Conservation (phyloP, 768 basidiomycete species). For the Phaeotremella fagi region DNA sequence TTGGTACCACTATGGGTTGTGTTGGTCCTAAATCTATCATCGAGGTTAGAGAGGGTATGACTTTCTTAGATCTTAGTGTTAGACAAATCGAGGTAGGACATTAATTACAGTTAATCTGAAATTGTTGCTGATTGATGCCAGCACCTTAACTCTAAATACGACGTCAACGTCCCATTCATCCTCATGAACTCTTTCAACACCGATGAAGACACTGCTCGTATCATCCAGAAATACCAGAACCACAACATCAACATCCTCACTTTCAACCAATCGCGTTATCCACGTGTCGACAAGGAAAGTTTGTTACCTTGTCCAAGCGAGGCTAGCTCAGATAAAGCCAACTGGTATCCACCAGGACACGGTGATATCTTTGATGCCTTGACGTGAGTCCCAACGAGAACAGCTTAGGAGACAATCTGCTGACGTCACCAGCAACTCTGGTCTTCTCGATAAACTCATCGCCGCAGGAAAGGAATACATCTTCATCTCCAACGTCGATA, state of each 20-base stretch:
- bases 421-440: conserved; percentile 59
- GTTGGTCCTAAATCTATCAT: conserved; percentile 80
- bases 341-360: conserved; percentile 97
- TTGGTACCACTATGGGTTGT: conserved; percentile 69
- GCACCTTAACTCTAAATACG: conserved; percentile 79
- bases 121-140: conserved; percentile 16
- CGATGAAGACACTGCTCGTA: conserved; percentile 88
- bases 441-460: conserved; percentile 82
- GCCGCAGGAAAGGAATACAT: conserved; percentile 93
- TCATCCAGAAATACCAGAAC: conserved; percentile 93
- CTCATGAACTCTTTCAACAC: conserved; percentile 99
- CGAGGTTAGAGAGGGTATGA: conserved; percentile 96
- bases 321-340: conserved; percentile 74
- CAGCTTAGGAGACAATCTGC: background rate
- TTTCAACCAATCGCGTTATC: conserved; percentile 92
- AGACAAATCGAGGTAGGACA: conserved; percentile 73
- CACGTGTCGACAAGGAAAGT: conserved; percentile 83
- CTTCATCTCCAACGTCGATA: conserved; percentile 96
- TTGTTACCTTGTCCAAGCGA: conserved; percentile 76
- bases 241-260: conserved; percentile 84
- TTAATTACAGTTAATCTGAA: background rate
- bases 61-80: conserved; percentile 87
- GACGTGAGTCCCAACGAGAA: conserved; percentile 38
- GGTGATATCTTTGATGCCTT: conserved; percentile 94
- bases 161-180: conserved; percentile 90